Base-by-base conservation (phyloP, 352 stramenopile species). In the Saprolegnia parasitica region DNA sequence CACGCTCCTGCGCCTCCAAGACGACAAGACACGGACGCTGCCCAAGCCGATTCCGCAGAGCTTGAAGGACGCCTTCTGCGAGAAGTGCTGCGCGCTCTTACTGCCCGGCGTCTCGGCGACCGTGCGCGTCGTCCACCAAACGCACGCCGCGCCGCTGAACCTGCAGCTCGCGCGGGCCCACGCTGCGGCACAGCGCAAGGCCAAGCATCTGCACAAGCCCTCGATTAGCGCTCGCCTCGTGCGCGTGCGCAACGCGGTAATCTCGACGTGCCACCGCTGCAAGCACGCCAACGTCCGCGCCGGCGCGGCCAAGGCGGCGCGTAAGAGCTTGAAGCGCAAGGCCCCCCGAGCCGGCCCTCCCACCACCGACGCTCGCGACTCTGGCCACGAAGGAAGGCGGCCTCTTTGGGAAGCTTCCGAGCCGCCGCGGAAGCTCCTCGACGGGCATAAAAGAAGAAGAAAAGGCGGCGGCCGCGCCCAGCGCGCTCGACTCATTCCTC, bases 381-480 rank as follows among this genome's bases (percentile, higher is more conserved):
- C 9, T 60, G 13, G 60, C 45, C 21, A 8, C 40, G 24, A 49
- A 60, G 46, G 39, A 65, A 40, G 26, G 39, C 72, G 88, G 82
- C 67, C 56, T 89, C 46, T 88, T 89, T 71, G 77, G 75, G 1
- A 68, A 72, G 49, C 74, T 77, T 1, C 63, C 80, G n/a, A 90
- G 82, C 71, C 81, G 0, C 84, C 84, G 29, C 70, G 83, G 20
- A 90, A 88, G 67, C 72, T 94, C 35, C 71, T 94, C 5, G 86
- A 94, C 45, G 78, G 77, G 29, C 77, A 79, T 1, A 85, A 86
- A 91, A 90, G 66, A 91, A 92, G 67, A 89, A 88, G 40, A 81
- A 85, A 78, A 77, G 35, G 15, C 46, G 6, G 47, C 20, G 3
- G 8, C 46, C 20, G 18, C 42, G 1, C 63, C 63, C 5, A 62